Evolutionary conservation across 108 stramenopile genomes (phyloP).

Genomic region (Heterococcus sp.): DNA sequence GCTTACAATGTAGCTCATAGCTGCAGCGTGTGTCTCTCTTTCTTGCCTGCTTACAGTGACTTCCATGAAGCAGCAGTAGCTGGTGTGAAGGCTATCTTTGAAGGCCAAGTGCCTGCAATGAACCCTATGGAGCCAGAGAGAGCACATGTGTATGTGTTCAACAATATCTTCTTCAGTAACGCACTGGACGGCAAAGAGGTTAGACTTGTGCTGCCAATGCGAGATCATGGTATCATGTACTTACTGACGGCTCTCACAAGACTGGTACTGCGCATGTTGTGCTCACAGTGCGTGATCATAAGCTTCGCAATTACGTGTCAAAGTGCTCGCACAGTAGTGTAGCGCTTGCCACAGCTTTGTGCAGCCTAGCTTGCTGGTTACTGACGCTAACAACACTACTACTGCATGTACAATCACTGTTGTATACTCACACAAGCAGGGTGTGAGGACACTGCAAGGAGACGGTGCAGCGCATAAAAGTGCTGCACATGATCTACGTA

Average conservation of each 20-base stretch:
- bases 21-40: too few relatives aligned
- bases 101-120: conserved; percentile 82
- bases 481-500: conserved; percentile 43
- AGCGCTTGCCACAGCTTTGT: too few relatives aligned
- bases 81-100: conserved; percentile 9
- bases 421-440: too few relatives aligned
- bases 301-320: too few relatives aligned
- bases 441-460: conserved; percentile 6
- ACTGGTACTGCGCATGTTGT: too few relatives aligned
- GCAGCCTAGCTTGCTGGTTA: too few relatives aligned
- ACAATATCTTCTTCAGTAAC: conserved; percentile 84
- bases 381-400: too few relatives aligned
- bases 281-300: conserved; percentile 1
- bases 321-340: too few relatives aligned
- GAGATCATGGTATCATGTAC: background rate
- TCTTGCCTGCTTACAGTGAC: too few relatives aligned
- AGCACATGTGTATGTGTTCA: conserved; percentile 88
- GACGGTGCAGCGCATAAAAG: conserved; percentile 25
- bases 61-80: conserved; percentile 79
- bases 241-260: background rate
- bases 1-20: too few relatives aligned
- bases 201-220: too few relatives aligned
- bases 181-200: conserved; percentile 25
- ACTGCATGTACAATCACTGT: background rate
- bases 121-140: conserved; percentile 81